Conservation (phyloP, 305 asterid genomes). For the Stenogyne calaminthoides region DNA sequence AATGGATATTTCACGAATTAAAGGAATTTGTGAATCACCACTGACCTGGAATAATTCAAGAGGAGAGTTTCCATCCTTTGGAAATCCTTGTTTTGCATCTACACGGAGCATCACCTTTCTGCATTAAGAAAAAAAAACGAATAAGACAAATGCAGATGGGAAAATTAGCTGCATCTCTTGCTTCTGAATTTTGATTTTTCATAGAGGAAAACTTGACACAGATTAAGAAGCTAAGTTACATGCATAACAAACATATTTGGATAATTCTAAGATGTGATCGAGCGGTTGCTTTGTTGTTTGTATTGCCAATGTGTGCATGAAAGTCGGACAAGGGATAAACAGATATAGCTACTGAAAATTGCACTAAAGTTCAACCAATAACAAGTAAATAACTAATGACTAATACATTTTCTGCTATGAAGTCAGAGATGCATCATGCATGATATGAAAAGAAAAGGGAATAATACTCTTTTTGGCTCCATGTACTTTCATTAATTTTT, state of each 20-base stretch:
- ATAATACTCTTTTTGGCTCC: not conserved
- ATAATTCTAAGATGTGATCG: conserved; percentile 16
- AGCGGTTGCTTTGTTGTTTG: not conserved
- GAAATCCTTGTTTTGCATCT: conserved; percentile 98
- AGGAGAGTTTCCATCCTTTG: conserved; percentile 94
- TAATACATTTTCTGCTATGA: conserved; percentile 4
- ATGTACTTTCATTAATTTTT: not conserved
- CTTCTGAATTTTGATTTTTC: conserved; percentile 21
- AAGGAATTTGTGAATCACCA: conserved; percentile 20
- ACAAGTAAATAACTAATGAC: not conserved
- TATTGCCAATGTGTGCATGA: conserved; percentile 14
- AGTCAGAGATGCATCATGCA: conserved; percentile 26
- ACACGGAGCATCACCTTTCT: conserved; percentile 99
- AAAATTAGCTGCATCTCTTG: conserved; percentile 31
- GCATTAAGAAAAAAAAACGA: conserved; percentile 41
- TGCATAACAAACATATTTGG: not conserved
- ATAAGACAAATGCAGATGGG: conserved; percentile 27
- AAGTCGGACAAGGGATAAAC: conserved; percentile 3
- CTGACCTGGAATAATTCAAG: conserved; percentile 93
- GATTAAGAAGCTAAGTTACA: conserved; percentile 13
- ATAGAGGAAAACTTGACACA: conserved; percentile 18
- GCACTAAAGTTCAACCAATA: conserved; percentile 1
- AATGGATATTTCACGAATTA: conserved; percentile 13
- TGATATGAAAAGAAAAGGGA: conserved; percentile 30
- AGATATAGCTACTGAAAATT: conserved; percentile 14